phyloP scores from a whole-genome alignment of 345 rosid genomes.

The Xanthoceras sorbifolium region DNA sequence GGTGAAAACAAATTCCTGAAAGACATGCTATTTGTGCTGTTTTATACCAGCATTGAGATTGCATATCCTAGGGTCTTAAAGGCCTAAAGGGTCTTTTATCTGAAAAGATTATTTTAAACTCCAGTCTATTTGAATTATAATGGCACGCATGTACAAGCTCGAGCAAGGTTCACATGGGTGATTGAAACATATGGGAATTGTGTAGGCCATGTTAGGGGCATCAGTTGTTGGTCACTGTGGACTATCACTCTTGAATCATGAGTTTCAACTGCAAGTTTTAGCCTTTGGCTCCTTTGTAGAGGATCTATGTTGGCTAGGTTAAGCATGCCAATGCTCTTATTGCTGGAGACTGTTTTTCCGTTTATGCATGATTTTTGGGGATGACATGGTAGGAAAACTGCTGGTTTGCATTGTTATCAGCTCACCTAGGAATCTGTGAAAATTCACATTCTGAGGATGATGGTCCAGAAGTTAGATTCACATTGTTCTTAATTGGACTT shows the following conservation, averaged over 20 bases:
- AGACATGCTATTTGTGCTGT: neutral
- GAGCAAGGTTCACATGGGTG: neutral
- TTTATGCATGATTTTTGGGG: neutral
- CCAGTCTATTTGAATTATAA: neutral
- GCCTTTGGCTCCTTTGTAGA: neutral
- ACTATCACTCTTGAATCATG: neutral
- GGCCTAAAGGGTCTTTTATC: neutral
- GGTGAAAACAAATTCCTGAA: neutral
- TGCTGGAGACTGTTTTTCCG: neutral
- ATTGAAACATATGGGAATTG: neutral
- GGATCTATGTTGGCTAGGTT: neutral
- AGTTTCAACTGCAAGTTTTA: neutral
- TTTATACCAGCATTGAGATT: neutral
- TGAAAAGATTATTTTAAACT: neutral
- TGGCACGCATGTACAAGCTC: neutral
- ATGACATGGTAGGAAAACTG: neutral
- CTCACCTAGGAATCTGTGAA: neutral
- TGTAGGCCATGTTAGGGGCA: neutral
- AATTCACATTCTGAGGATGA: neutral
- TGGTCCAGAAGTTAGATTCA: neutral
- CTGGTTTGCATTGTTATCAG: conserved; percentile 4
- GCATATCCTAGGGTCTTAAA: neutral
- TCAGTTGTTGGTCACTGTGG: neutral
- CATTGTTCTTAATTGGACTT: neutral
- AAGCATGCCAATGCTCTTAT: neutral